phyloP scores from a whole-genome alignment of 176 grass and related monocot species.

The Ensete ventricosum region DNA sequence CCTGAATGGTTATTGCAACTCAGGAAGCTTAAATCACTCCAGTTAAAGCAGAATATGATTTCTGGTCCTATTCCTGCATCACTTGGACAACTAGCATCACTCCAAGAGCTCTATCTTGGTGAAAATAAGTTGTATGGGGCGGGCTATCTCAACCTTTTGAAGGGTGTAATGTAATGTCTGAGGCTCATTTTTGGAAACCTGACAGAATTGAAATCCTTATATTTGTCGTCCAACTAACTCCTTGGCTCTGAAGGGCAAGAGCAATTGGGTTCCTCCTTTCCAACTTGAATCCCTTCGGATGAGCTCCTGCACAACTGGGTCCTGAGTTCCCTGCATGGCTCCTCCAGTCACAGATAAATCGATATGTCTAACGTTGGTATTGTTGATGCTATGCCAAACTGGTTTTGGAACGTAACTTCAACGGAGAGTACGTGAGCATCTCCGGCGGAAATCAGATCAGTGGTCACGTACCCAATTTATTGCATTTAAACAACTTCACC shows the following conservation, averaged over 20 bases:
- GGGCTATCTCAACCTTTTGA: no score
- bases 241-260: background rate
- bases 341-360: background rate
- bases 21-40: background rate
- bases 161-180: background rate
- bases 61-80: conserved; percentile 4
- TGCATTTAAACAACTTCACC: background rate
- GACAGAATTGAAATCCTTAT: background rate
- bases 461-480: background rate
- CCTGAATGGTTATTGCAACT: conserved; percentile 1
- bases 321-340: conserved; percentile 13
- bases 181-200: conserved; percentile 1
- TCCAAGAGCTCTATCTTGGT: background rate
- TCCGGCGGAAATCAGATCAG: conserved; percentile 8
- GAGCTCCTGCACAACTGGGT: background rate
- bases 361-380: background rate
- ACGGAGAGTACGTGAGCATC: background rate
- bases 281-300: background rate
- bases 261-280: conserved; percentile 13
- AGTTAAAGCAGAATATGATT: background rate
- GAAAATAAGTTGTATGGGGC: background rate
- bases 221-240: background rate
- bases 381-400: conserved; percentile 7
- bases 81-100: background rate
- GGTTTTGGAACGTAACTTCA: conserved; percentile 7